Percentiles rank a stretch among this genome's conserved stretches.
Conservation (phyloP, 805 yeast species). For the Diddensiella santjacobensis region DNA sequence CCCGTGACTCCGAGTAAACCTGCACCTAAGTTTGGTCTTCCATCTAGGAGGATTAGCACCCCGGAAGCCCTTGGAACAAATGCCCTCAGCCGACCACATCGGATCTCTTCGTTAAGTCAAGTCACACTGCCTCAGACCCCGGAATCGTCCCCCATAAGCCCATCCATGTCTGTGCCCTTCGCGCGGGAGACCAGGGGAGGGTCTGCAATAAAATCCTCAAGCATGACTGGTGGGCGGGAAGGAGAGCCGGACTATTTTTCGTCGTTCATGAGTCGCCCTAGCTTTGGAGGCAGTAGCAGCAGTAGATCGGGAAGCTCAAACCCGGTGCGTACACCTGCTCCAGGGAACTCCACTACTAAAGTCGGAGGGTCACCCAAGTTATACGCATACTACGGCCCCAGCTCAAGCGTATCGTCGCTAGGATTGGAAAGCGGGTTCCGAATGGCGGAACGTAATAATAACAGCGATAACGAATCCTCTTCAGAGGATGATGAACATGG, state of each 20-base stretch:
- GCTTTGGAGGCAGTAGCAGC: neutral
- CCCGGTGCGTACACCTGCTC: neutral
- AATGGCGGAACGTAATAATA: slow-evolving; percentile 3
- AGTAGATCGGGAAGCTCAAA: neutral
- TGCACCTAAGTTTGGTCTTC: neutral
- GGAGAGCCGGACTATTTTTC: neutral
- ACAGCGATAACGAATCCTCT: slow-evolving; percentile 1
- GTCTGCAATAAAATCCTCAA: no score
- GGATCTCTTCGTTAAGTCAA: slow-evolving; percentile 17
- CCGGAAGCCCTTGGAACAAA: slow-evolving; percentile 1
- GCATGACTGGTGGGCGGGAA: no score
- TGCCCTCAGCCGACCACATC: slow-evolving; percentile 10
- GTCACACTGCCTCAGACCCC: slow-evolving; percentile 19
- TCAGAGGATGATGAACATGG: slow-evolving; percentile 13
- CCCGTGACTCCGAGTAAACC: neutral
- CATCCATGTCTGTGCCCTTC: slow-evolving; percentile 13
- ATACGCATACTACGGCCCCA: slow-evolving; percentile 17
- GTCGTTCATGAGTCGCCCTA: slow-evolving; percentile 2
- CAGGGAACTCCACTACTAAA: neutral
- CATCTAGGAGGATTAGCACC: neutral
- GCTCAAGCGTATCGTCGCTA: slow-evolving; percentile 20
- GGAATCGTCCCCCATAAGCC: slow-evolving; percentile 22
- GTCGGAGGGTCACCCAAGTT: slow-evolving; percentile 1
- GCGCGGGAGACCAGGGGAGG: neutral
- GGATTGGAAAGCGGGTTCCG: slow-evolving; percentile 16